phyloP scores from a whole-genome alignment of 2,329 filamentous ascomycete species.

The Fusarium nematophilum region DNA sequence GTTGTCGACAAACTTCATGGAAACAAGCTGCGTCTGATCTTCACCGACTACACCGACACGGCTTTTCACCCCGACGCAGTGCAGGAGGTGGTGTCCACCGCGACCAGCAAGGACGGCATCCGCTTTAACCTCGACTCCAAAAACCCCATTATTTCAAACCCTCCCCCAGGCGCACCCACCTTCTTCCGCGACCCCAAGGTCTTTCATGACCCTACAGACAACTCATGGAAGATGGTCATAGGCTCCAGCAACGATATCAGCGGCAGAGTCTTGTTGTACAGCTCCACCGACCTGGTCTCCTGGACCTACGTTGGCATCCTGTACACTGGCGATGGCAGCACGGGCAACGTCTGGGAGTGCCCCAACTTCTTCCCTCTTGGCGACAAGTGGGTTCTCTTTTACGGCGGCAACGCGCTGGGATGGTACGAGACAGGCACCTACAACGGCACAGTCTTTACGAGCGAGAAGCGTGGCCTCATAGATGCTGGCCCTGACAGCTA shows the following conservation, averaged over 20 bases:
- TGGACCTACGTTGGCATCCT: constrained; percentile 39
- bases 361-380: constrained; percentile 44
- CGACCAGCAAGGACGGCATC: constrained; percentile 38
- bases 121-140: constrained; percentile 28
- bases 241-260: constrained; percentile 29
- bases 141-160: constrained; percentile 32
- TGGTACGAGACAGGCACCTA: constrained; percentile 41
- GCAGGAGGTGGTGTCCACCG: constrained; percentile 35
- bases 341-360: constrained; percentile 42
- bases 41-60: constrained; percentile 40
- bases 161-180: constrained; percentile 26
- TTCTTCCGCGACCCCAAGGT: constrained; percentile 43
- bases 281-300: constrained; percentile 25
- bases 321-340: constrained; percentile 41
- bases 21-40: constrained; percentile 35
- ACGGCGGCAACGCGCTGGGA: constrained; percentile 35
- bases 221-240: constrained; percentile 39
- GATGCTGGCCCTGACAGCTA: constrained; percentile 44
- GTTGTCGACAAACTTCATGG: constrained; percentile 18
- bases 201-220: constrained; percentile 38
- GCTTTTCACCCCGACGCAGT: constrained; percentile 36
- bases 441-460: constrained; percentile 36
- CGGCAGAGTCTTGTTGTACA: constrained; percentile 38
- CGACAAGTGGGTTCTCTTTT: constrained; percentile 45
- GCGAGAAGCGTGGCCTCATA: constrained; percentile 41